Percentiles rank a stretch among this genome's conserved stretches.
phyloP scores from a whole-genome alignment of 768 basidiomycete species.

The Amanita subjunquillea region DNA sequence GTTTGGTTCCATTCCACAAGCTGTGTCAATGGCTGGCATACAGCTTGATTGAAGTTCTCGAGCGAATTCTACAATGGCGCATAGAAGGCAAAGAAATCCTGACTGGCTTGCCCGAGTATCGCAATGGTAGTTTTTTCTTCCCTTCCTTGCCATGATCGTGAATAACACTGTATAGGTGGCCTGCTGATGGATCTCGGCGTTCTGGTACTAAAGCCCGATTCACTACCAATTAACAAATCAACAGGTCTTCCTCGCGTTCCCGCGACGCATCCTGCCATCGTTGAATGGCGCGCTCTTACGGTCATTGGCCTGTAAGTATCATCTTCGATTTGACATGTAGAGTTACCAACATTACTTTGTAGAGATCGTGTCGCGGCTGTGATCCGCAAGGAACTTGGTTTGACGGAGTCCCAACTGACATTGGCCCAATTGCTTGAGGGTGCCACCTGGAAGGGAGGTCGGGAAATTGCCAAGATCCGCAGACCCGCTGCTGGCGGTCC shows the following conservation, averaged over 20 bases:
- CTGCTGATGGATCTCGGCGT: slow-evolving; percentile 80
- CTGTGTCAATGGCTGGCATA: slow-evolving; percentile 92
- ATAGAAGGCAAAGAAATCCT: slow-evolving; percentile 76
- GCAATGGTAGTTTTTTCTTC: slow-evolving; percentile 51
- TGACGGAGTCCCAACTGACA: slow-evolving; percentile 43
- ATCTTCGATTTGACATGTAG: neutral
- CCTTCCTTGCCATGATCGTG: neutral
- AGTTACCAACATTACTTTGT: slow-evolving; percentile 1
- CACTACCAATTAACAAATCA: slow-evolving; percentile 38
- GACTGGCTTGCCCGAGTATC: slow-evolving; percentile 93
- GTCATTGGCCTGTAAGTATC: slow-evolving; percentile 76
- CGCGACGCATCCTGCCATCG: slow-evolving; percentile 80
- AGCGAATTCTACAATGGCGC: slow-evolving; percentile 68
- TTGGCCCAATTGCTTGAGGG: slow-evolving; percentile 88
- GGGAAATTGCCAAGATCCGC: slow-evolving; percentile 79
- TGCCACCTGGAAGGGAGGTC: slow-evolving; percentile 95
- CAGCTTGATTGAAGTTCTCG: slow-evolving; percentile 75
- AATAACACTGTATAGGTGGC: slow-evolving; percentile 45
- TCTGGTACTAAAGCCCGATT: slow-evolving; percentile 50
- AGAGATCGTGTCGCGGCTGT: slow-evolving; percentile 75
- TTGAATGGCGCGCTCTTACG: slow-evolving; percentile 96
- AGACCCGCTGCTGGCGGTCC: slow-evolving; percentile 71
- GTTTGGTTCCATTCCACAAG: slow-evolving; percentile 92
- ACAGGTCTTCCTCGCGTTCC: slow-evolving; percentile 52
- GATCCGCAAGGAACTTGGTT: slow-evolving; percentile 49